phyloP scores from a whole-genome alignment of 2,329 filamentous ascomycete species.

The Hypomyces perniciosus region DNA sequence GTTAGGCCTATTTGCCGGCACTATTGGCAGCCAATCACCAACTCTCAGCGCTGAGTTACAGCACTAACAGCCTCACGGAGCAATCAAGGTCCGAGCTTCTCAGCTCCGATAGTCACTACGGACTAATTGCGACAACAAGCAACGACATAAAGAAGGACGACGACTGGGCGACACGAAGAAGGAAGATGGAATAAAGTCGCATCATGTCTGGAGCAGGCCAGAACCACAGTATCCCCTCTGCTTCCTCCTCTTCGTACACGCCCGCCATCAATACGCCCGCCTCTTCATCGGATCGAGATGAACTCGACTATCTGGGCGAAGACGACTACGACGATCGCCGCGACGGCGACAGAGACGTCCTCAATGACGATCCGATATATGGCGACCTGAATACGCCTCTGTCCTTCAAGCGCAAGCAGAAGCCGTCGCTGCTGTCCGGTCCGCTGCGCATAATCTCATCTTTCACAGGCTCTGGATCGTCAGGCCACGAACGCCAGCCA shows the following conservation, averaged over 20 bases:
- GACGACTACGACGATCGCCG: conserved; percentile 32
- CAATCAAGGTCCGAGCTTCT: neutral
- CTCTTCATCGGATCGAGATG: conserved; percentile 37
- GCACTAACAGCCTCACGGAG: no score
- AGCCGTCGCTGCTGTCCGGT: conserved; percentile 40
- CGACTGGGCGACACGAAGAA: neutral
- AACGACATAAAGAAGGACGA: neutral
- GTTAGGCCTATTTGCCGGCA: no score
- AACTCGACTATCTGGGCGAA: conserved; percentile 38
- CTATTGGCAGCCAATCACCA: neutral
- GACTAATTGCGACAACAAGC: neutral
- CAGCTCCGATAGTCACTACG: neutral
- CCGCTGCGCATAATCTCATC: conserved; percentile 45
- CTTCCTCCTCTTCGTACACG: conserved; percentile 30
- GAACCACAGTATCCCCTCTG: conserved; percentile 29
- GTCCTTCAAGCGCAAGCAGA: conserved; percentile 68
- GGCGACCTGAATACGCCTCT: conserved; percentile 45
- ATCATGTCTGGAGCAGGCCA: conserved; percentile 36
- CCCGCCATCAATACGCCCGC: conserved; percentile 21
- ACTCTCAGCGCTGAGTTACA: no score
- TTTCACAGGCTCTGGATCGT: conserved; percentile 30
- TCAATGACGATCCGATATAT: conserved; percentile 52
- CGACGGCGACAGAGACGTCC: conserved; percentile 29
- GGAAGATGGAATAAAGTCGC: conserved; percentile 32
- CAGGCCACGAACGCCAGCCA: neutral